These are phyloP conservation scores for Arabidopsis arenosa DNA, from an alignment of 345 rosid species.

Conservation along the genomic window DNA sequence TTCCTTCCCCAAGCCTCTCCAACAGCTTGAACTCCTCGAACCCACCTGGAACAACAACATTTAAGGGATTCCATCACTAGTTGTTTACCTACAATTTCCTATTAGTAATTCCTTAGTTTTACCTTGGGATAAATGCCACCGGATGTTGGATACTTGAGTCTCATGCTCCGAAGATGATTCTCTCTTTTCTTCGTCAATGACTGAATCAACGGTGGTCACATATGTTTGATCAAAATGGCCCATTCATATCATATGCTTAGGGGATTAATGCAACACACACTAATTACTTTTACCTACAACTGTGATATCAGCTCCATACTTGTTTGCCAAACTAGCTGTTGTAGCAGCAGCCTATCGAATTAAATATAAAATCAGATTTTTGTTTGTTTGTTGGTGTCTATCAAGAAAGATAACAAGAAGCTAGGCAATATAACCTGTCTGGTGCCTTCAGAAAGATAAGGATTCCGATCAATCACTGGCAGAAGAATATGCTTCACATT, in stretches of 20 bases:
- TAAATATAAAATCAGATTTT: background rate
- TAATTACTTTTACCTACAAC: slow-evolving; percentile 59
- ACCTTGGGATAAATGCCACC: slow-evolving; percentile 96
- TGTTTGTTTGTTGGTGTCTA: background rate
- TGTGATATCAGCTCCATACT: slow-evolving; percentile 92
- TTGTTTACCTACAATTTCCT: background rate
- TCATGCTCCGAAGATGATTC: slow-evolving; percentile 82
- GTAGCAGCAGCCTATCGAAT: slow-evolving; percentile 79
- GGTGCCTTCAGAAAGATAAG: slow-evolving; percentile 90
- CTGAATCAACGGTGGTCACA: slow-evolving; percentile 51
- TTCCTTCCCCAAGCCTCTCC: slow-evolving; percentile 90
- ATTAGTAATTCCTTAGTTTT: background rate
- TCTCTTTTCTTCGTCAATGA: slow-evolving; percentile 76
- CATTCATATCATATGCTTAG: background rate
- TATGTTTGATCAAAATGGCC: background rate
- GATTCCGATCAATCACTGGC: slow-evolving; percentile 78
- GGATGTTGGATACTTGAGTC: slow-evolving; percentile 76
- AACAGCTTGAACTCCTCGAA: slow-evolving; percentile 83
- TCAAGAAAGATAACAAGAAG: slow-evolving; percentile 14
- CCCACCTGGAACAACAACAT: slow-evolving; percentile 55
- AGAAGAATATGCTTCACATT: slow-evolving; percentile 79
- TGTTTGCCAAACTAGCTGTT: slow-evolving; percentile 82
- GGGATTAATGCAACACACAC: background rate
- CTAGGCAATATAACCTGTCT: slow-evolving; percentile 62
- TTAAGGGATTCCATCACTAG: background rate